Evolutionary conservation across 2,329 filamentous ascomycete species (phyloP), one percentile per base, ranked within the genome.

Genomic region (Pseudohalonectria lignicola): DNA sequence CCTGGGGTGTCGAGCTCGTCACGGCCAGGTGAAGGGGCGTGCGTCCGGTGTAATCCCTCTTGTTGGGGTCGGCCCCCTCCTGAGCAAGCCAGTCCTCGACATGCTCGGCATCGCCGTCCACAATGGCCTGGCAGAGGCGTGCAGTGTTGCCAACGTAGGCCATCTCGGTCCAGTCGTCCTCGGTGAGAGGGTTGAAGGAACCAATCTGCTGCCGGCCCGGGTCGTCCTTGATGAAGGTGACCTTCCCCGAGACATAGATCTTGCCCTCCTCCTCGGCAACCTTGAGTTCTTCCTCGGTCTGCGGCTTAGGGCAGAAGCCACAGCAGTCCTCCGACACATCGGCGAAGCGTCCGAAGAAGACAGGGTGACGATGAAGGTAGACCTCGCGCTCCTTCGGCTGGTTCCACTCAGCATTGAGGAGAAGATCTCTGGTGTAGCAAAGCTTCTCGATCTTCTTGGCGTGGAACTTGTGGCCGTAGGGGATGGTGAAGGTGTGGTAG

Each of bases 91-190:
- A 93, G 46, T 78, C 74, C 47, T 75, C 57, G 3, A 93, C 81
- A 44, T 76, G 71, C 28, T 84, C 77, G 3, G 81, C 47, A 54
- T 93, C 79, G 2, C 71, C 66, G 47, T 87, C 78, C 4, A 88
- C 76, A 41, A 94, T 93, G 1, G 83, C 86, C 51, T 87, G 81
- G 50, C 84, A 93, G 2, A 94, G 67, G 13, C 73, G 67, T 28
- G 76, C 77, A 1, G 84, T 88, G 46, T 87, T 84, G 10, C 85
- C 83, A 26, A 93, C 71, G 47, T 93, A 94, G 1, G 86, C 85
- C 85, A 93, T 92, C 46, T 88, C 83, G 1, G 86, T 92, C 84
- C 86, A 93, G 51, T 92, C 85, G 36, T 85, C 71, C 31, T 86
- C 78, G 0, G 82, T 88, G 28, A 90, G 67, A 0, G 86, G 86